Evolutionary conservation across 208 protist genomes (phyloP).

Genomic region (Pavlovales sp.): DNA sequence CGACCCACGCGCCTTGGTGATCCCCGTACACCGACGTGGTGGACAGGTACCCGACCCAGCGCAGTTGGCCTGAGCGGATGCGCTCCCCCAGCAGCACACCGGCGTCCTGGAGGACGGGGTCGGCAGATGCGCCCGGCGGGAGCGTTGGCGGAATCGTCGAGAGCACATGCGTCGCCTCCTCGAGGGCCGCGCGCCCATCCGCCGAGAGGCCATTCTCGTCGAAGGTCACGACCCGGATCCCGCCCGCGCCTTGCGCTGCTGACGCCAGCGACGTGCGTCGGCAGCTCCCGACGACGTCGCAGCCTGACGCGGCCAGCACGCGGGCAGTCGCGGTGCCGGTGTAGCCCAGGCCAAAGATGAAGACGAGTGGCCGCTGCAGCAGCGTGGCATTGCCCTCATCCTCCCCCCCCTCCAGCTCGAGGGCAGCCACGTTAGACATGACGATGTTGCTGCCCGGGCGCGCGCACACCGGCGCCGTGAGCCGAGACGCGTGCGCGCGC

Average conservation of each 20-base stretch:
- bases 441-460: too few species aligned
- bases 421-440: too few species aligned
- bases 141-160: constrained; percentile 8
- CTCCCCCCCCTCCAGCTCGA: too few species aligned
- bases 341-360: constrained; percentile 41
- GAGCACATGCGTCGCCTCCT: constrained; percentile 22
- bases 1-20: constrained; percentile 49
- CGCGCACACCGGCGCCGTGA: too few species aligned
- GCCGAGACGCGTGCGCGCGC: too few species aligned
- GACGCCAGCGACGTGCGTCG: background rate
- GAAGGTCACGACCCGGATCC: background rate
- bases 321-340: background rate
- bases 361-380: too few species aligned
- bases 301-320: background rate
- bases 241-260: background rate
- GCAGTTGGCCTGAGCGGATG: background rate
- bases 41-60: constrained; percentile 53
- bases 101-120: constrained; percentile 25
- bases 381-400: too few species aligned
- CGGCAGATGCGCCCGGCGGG: background rate
- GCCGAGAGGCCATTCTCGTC: background rate
- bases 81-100: background rate
- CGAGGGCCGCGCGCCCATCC: background rate
- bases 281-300: background rate
- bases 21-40: constrained; percentile 55